These are phyloP conservation scores for Chaetomium sp. DNA, from an alignment of 2,329 filamentous ascomycete genomes.

Conservation along the genomic window DNA sequence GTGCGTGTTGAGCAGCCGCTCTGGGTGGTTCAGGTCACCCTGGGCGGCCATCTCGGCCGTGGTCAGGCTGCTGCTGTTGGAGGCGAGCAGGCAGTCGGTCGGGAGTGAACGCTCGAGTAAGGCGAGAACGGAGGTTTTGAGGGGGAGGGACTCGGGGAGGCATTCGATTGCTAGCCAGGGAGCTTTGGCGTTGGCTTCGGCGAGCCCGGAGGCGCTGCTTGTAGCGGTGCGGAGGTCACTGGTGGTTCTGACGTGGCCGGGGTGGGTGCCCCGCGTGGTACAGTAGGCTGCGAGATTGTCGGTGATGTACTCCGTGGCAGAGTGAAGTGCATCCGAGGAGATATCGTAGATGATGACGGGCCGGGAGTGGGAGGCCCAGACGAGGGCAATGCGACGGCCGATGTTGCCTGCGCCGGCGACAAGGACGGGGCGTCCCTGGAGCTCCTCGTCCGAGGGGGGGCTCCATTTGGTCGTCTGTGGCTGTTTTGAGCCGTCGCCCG, in stretches of 20 bases:
- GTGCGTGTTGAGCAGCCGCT: slow-evolving; percentile 30
- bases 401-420: slow-evolving; percentile 37
- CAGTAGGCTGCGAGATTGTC: slow-evolving; percentile 30
- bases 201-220: slow-evolving; percentile 11
- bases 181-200: slow-evolving; percentile 11
- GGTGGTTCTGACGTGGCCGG: slow-evolving; percentile 25
- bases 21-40: slow-evolving; percentile 18
- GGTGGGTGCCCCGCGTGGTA: slow-evolving; percentile 22
- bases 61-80: slow-evolving; percentile 28
- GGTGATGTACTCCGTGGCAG: slow-evolving; percentile 29
- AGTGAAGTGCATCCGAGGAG: slow-evolving; percentile 20
- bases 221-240: slow-evolving; percentile 22
- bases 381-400: slow-evolving; percentile 33
- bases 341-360: slow-evolving; percentile 28
- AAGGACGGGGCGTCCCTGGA: slow-evolving; percentile 32
- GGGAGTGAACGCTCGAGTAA: slow-evolving; percentile 26
- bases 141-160: slow-evolving; percentile 27
- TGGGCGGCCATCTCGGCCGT: slow-evolving; percentile 24
- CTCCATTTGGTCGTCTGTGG: slow-evolving; percentile 19
- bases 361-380: slow-evolving; percentile 27
- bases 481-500: not conserved
- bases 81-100: slow-evolving; percentile 26
- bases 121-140: slow-evolving; percentile 27
- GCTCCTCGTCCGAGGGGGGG: slow-evolving; percentile 23
- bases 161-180: slow-evolving; percentile 31